Evolutionary conservation across 345 rosid species (phyloP), one percentile per base, ranked within the genome.

Genomic region (Populus davidiana): DNA sequence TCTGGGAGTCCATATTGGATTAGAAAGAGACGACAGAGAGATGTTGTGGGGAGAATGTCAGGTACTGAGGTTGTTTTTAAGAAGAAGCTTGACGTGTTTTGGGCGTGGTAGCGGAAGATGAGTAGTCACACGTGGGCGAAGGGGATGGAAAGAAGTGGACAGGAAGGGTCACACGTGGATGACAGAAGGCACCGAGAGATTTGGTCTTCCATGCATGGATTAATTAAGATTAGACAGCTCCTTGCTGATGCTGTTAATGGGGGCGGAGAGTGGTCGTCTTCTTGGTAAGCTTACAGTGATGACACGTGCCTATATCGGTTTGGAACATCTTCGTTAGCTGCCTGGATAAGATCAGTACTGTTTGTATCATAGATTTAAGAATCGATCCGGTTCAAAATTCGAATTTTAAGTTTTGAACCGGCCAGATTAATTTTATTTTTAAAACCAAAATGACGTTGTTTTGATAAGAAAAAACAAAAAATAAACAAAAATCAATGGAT

Each of bases 1-100:
- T 86, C 69, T 87, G 88, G 75, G 93, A 77, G 73, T 90, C 91
- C 98, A 88, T 88, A 20, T 69, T 35, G 66, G 66, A 41, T 41
- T 25, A 69, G 44, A 33, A 68, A 0, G 38, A 69, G 35, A 76
- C 14, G 74, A 62, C 20, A 11, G 71, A 71, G 38, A n/a, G 68
- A 25, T 80, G 14, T 27, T 5, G 1, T 3, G 8, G 73, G 35
- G 78, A 83, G 78, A 69, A 73, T 3, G 77, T 69, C 36, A 59
- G 83, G 75, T 2, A 29, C 31, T 17, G 78, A 70, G 7, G 41
- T 9, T 25, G 59, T 17, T 31, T 70, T 59, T 47, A 63, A 13
- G 64, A 62, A 52, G 5, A 54, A 83, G 36, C 49, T 9, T 36
- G 56, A 78, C 67, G 78, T 14, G 35, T 47, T n/a, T 76, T 1